Evolutionary conservation across 2,329 filamentous ascomycete genomes (phyloP).

Genomic region (Calonectria ilicicola): DNA sequence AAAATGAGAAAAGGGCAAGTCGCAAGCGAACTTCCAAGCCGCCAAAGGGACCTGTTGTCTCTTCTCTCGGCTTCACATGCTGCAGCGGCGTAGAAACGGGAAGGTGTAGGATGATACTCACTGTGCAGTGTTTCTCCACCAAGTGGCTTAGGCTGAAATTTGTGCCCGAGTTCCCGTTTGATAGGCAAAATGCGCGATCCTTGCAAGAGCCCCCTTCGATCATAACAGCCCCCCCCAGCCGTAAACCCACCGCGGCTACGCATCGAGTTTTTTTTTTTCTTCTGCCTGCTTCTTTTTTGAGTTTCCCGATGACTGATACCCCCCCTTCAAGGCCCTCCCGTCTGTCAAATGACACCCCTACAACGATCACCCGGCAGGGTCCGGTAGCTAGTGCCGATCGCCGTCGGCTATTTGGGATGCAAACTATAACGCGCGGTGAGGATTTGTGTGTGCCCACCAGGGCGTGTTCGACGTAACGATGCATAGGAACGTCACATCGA

Average conservation of each 20-base stretch:
- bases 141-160: neutral
- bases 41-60: neutral
- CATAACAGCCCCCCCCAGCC: neutral
- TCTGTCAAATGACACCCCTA: constrained; percentile 10
- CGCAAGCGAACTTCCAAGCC: neutral
- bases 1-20: neutral
- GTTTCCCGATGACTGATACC: constrained; percentile 2
- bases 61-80: neutral
- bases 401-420: constrained; percentile 1
- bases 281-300: neutral
- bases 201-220: neutral
- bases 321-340: neutral
- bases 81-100: neutral
- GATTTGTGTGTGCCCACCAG: neutral
- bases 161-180: neutral
- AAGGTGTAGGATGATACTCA: neutral
- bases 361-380: constrained; percentile 9
- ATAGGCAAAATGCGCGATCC: neutral
- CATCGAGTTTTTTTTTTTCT: neutral
- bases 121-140: neutral
- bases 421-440: constrained; percentile 9
- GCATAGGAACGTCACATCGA: neutral
- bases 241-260: neutral
- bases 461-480: neutral
- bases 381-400: constrained; percentile 9